A percentile compares a stretch with the other conserved stretches of the same genome.
phyloP scores from a whole-genome alignment of 495 filamentous ascomycete species.

The Aspergillus conjunctus region DNA sequence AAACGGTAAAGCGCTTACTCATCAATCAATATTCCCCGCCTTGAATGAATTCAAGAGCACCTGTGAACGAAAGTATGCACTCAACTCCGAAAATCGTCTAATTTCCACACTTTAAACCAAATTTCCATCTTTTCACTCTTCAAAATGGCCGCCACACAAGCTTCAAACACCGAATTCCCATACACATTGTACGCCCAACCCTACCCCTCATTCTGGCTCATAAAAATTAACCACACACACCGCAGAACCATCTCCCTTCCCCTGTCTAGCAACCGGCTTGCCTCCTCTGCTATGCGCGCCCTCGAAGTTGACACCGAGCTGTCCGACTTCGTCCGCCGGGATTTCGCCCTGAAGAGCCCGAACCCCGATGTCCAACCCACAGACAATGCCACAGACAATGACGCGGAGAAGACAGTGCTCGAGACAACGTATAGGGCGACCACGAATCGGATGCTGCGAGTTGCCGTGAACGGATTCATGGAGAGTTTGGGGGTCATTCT shows the following conservation, averaged over 20 bases:
- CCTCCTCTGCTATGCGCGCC: slow-evolving; percentile 71
- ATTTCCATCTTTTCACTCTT: neutral
- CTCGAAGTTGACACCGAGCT: slow-evolving; percentile 87
- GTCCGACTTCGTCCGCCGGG: slow-evolving; percentile 75
- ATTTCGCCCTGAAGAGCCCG: slow-evolving; percentile 57
- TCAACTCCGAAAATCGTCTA: neutral
- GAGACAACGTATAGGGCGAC: slow-evolving; percentile 80
- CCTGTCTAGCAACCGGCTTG: slow-evolving; percentile 79
- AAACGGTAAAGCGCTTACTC: neutral
- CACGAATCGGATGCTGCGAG: slow-evolving; percentile 93
- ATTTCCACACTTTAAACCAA: neutral
- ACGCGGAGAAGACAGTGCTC: slow-evolving; percentile 59
- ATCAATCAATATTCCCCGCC: neutral
- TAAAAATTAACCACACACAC: slow-evolving; percentile 23
- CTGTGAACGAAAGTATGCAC: neutral
- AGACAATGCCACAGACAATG: slow-evolving; percentile 25
- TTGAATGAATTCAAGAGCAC: neutral
- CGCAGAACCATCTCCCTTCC: slow-evolving; percentile 76
- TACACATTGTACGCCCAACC: slow-evolving; percentile 63
- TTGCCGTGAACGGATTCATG: slow-evolving; percentile 98
- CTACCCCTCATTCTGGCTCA: neutral
- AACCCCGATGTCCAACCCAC: slow-evolving; percentile 28
- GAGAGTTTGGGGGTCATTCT: slow-evolving; percentile 83
- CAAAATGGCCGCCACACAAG: slow-evolving; percentile 17
- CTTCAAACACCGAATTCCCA: slow-evolving; percentile 59